phyloP scores from a whole-genome alignment of 2,329 filamentous ascomycete species.

The Fusarium beomiforme region DNA sequence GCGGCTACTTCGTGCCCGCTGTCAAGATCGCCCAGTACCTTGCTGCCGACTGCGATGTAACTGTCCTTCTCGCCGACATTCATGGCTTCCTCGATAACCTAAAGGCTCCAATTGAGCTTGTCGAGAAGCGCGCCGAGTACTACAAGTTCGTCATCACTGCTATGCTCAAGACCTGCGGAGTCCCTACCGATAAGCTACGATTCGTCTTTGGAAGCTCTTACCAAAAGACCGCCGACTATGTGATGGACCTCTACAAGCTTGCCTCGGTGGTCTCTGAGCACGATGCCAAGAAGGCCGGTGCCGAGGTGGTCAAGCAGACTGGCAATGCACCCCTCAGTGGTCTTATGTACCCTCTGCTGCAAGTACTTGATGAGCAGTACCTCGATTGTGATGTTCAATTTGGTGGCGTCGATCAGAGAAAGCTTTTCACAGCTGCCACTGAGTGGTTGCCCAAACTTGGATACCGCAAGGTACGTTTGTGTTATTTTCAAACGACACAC shows the following conservation, averaged over 20 bases:
- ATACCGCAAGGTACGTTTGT: constrained; percentile 69
- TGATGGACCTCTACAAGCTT: constrained; percentile 88
- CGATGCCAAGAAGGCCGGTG: constrained; percentile 88
- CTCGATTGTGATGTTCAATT: constrained; percentile 90
- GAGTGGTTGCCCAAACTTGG: constrained; percentile 88
- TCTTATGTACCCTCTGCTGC: constrained; percentile 64
- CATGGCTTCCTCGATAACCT: constrained; percentile 84
- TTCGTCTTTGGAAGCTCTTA: constrained; percentile 89
- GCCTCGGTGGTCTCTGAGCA: constrained; percentile 76
- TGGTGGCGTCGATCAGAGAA: constrained; percentile 85
- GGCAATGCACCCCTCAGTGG: constrained; percentile 74
- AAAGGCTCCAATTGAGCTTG: constrained; percentile 88
- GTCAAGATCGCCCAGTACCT: constrained; percentile 92
- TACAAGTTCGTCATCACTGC: constrained; percentile 81
- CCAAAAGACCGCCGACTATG: constrained; percentile 78
- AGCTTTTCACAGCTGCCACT: constrained; percentile 86
- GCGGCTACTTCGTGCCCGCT: constrained; percentile 87
- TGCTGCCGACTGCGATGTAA: constrained; percentile 83
- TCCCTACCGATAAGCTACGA: constrained; percentile 79
- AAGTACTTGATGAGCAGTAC: constrained; percentile 91
- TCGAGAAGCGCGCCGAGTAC: constrained; percentile 83
- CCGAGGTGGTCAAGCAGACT: constrained; percentile 94
- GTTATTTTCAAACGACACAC: not conserved
- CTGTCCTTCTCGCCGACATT: constrained; percentile 78
- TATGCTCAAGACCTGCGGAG: constrained; percentile 79